Evolutionary conservation across 768 basidiomycete species (phyloP), one percentile per base, ranked within the genome.

Genomic region (Boletellus emodensis): DNA sequence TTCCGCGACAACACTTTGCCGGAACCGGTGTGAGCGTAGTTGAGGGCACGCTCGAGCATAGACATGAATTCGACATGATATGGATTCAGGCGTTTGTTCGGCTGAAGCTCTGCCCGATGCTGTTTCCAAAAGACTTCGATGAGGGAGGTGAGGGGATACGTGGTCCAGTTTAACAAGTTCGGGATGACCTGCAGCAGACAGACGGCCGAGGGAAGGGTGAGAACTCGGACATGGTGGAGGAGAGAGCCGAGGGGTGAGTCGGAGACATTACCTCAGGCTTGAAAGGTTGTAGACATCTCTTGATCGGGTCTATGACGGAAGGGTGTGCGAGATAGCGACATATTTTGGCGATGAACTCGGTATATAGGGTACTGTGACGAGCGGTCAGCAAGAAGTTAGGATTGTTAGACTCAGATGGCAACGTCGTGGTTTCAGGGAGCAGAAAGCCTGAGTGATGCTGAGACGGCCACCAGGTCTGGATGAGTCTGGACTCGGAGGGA

Each of bases 61-160:
- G 51, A 40, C 51, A 56, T 49, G 40, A 56, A 32, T 13, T 53
- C 48, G 2, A 56, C 11, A 2, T 36, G 18, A 7, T 53, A 53
- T 0, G 44, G 44, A 24, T 40, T 14, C 1, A 55, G 2, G 5
- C 14, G 1, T 34, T 41, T 1, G 32, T 24, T 4, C 40, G 9
- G 1, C 6, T 2, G 3, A 46, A 26, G 7, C 12, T 20, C 20
- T 20, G 20, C 20, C 20, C 3, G 20, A 3, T 20, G 20, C 20
- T 20, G 20, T 3, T 46, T 28, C 43, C 51, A 55, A 0, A 52
- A 1, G 0, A 22, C 2, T 9, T 55, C 30, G 11, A 52, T 48
- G 2, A 40, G 1, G 1, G 13, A 12, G 2, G 47, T 48, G 10
- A 56, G 2, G 0, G 51, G 54, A 8, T 38, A 52, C 0, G 51